Evolutionary conservation across 768 basidiomycete species (phyloP).

Genomic region (Chalciporus pseudorubinellus): DNA sequence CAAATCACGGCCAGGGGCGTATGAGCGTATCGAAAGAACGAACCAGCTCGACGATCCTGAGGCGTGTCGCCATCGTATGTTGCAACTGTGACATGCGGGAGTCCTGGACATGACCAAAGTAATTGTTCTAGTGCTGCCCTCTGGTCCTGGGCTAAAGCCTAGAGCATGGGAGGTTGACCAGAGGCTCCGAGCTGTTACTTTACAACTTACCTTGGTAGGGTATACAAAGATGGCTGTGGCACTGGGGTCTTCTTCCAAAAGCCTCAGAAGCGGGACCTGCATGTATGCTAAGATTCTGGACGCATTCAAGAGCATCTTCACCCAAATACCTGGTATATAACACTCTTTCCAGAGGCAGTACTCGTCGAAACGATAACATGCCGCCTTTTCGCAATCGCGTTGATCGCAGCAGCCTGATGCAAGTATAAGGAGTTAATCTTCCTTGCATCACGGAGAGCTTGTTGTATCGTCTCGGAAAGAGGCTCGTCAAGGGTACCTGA

Average conservation of each 20-base stretch:
- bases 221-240: slow-evolving; percentile 83
- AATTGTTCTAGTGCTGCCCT: slow-evolving; percentile 66
- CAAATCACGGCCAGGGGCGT: neutral
- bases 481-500: slow-evolving; percentile 51
- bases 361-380: slow-evolving; percentile 88
- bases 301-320: neutral
- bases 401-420: slow-evolving; percentile 73
- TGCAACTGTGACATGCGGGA: slow-evolving; percentile 62
- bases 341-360: slow-evolving; percentile 87
- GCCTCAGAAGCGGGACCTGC: slow-evolving; percentile 68
- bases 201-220: slow-evolving; percentile 68
- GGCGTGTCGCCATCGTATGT: slow-evolving; percentile 92
- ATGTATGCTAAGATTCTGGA: neutral
- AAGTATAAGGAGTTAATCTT: slow-evolving; percentile 63
- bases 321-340: slow-evolving; percentile 73
- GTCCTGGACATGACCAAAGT: slow-evolving; percentile 53
- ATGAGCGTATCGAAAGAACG: slow-evolving; percentile 1
- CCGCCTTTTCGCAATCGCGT: slow-evolving; percentile 51
- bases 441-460: slow-evolving; percentile 56
- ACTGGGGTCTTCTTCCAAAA: slow-evolving; percentile 56
- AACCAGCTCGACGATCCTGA: slow-evolving; percentile 61
- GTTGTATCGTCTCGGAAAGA: slow-evolving; percentile 53
- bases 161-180: neutral
- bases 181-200: neutral
- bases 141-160: slow-evolving; percentile 92